Base-by-base conservation (phyloP, 164 flowering plant genomes). In the Protea cynaroides region DNA sequence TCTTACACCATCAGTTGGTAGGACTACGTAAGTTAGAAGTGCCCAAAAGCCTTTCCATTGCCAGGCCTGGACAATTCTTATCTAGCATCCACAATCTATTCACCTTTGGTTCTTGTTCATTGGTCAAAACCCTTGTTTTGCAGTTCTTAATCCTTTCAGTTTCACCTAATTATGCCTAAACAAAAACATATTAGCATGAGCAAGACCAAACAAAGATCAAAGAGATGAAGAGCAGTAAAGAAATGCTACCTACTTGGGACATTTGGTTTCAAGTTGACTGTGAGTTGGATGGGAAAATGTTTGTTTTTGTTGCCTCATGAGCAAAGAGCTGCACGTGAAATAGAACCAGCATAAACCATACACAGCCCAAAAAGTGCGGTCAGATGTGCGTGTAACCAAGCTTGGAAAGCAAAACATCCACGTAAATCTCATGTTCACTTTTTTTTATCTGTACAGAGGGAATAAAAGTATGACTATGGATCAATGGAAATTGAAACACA, bases 1-100 rank as follows among this genome's bases (percentile, higher is more conserved):
- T 22, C 81, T 79, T 85, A 92, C 96, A 88, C 96, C 98, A 75
- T 92, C 98, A n/a, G 96, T 83, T 38, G 97, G 97, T 11, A 92
- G 71, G 65, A 92, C 91, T 19, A 92, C 75, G 59, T 92, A 8
- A 92, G 70, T 78, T 96, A 92, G 71, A 88, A 88, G 67, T 90
- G 96, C 25, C 96, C 97, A 51, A 92, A 88, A 56, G 98, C 93
- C 65, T 93, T 76, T 8, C 76, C 97, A 90, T 90, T 14, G 98
- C 98, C 1, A 92, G 86, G 40, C 96, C 96, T 3, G 95, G 92
- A 69, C 74, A 71, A 58, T 88, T 76, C 12, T 81, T 80, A 43
- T 90, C 77, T 0, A 97, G 98, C 80, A 88, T 65, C 98, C 98
- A 92, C 21, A 90, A 3, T 66, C 97, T 78, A 34, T 65, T 68